Conservation (phyloP, 2,329 filamentous ascomycete genomes). For the Trichoderma endophyticum region DNA sequence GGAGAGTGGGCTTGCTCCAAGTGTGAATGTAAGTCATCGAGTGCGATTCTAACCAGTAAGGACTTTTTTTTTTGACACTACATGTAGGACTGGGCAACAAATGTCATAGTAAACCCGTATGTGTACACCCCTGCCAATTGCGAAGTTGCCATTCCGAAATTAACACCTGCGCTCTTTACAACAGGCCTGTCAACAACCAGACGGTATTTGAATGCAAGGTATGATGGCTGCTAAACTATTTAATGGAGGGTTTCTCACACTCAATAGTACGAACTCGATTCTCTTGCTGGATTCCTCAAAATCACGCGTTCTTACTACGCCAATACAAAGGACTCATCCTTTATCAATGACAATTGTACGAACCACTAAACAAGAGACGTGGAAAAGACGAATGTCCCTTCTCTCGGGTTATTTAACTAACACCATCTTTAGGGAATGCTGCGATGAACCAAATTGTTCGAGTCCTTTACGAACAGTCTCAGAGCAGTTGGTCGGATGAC, state of each 20-base stretch:
- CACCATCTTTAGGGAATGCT: conserved; percentile 62
- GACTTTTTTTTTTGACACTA: not conserved
- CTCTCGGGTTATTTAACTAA: not conserved
- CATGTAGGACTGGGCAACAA: conserved; percentile 23
- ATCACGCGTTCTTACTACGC: conserved; percentile 74
- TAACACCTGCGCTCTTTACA: not conserved
- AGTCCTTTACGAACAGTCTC: conserved; percentile 27
- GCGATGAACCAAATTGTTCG: conserved; percentile 43
- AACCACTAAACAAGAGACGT: not conserved
- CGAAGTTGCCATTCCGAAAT: too few relatives aligned
- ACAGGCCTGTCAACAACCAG: conserved; percentile 27
- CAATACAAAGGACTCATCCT: conserved; percentile 64
- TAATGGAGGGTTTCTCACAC: not conserved
- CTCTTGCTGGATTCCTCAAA: conserved; percentile 80
- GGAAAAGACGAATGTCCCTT: too few relatives aligned
- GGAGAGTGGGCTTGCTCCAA: conserved; percentile 54
- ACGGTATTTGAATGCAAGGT: conserved; percentile 31
- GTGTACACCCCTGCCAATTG: not conserved
- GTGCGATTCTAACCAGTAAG: not conserved
- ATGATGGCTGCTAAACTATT: not conserved
- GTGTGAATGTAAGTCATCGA: conserved; percentile 23
- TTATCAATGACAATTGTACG: conserved; percentile 48
- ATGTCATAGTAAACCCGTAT: conserved; percentile 27
- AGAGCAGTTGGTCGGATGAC: conserved; percentile 27
- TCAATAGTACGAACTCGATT: conserved; percentile 81